Evolutionary conservation across 768 basidiomycete species (phyloP).

Genomic region (Pisolithus marmoratus): DNA sequence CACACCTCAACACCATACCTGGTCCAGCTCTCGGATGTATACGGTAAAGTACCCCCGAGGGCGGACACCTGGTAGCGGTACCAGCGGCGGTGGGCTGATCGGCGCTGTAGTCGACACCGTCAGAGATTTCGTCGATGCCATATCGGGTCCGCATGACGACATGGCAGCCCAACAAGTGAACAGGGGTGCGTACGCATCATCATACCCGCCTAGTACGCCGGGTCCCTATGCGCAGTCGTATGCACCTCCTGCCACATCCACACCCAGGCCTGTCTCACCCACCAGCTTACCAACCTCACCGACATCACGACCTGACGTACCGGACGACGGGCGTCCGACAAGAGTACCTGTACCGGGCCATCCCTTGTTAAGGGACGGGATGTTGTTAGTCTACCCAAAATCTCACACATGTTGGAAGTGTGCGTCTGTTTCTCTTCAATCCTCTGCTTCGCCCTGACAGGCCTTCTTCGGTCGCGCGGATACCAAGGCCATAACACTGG

Average conservation of each 20-base stretch:
- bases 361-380: slow-evolving; percentile 56
- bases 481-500: slow-evolving; percentile 64
- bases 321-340: slow-evolving; percentile 61
- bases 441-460: not conserved
- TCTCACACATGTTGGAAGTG: slow-evolving; percentile 64
- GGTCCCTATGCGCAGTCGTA: slow-evolving; percentile 3
- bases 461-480: not conserved
- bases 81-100: slow-evolving; percentile 18
- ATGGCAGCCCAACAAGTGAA: slow-evolving; percentile 12
- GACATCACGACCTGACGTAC: slow-evolving; percentile 8
- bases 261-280: slow-evolving; percentile 6
- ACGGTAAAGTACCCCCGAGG: slow-evolving; percentile 2
- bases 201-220: slow-evolving; percentile 7
- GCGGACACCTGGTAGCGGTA: not conserved
- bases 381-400: slow-evolving; percentile 65
- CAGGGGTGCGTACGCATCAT: slow-evolving; percentile 14
- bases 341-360: slow-evolving; percentile 57
- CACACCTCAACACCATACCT: slow-evolving; percentile 8
- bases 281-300: slow-evolving; percentile 9
- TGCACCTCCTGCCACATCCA: slow-evolving; percentile 6
- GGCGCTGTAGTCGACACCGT: slow-evolving; percentile 22
- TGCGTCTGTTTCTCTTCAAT: slow-evolving; percentile 25
- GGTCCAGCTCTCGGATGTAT: slow-evolving; percentile 17
- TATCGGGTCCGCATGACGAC: slow-evolving; percentile 22
- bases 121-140: slow-evolving; percentile 22